Conservation (phyloP, 108 stramenopile genomes). For the Epithemia pelagica region DNA sequence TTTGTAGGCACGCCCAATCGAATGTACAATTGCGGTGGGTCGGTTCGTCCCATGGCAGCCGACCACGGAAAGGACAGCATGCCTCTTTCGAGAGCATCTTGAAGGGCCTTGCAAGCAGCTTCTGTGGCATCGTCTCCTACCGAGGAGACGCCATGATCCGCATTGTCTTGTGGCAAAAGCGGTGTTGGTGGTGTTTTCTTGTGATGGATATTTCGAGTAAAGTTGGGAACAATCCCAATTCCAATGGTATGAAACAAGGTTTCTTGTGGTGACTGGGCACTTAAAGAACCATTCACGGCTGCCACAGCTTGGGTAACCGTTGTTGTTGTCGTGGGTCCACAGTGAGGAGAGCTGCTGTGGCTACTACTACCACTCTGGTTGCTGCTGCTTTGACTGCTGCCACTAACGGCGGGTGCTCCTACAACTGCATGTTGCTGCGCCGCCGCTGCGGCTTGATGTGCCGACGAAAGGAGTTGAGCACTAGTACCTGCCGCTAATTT, state of each 20-base stretch:
- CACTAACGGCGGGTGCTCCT: too few relatives aligned
- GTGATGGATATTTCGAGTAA: not conserved
- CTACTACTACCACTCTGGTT: not conserved
- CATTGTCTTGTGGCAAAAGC: not conserved
- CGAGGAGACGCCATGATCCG: too few relatives aligned
- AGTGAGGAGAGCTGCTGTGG: not conserved
- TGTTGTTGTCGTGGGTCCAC: too few relatives aligned
- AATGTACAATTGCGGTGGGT: conserved; percentile 21
- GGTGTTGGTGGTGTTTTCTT: not conserved
- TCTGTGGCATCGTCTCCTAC: conserved; percentile 34
- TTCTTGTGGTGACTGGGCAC: not conserved
- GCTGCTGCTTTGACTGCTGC: not conserved
- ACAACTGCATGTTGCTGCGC: too few relatives aligned
- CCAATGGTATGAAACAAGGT: conserved; percentile 19
- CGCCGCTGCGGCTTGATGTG: too few relatives aligned
- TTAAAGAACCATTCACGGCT: too few relatives aligned
- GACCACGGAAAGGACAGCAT: conserved; percentile 13
- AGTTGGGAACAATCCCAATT: conserved; percentile 32
- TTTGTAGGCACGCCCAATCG: conserved; percentile 36
- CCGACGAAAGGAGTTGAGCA: too few relatives aligned
- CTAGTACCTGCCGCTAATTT: not conserved
- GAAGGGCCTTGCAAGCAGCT: conserved; percentile 31
- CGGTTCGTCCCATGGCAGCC: not conserved
- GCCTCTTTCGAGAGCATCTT: conserved; percentile 41
- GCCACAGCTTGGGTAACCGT: too few relatives aligned